phyloP scores from a whole-genome alignment of 129 eudicot species.

The Escallonia herrerae region DNA sequence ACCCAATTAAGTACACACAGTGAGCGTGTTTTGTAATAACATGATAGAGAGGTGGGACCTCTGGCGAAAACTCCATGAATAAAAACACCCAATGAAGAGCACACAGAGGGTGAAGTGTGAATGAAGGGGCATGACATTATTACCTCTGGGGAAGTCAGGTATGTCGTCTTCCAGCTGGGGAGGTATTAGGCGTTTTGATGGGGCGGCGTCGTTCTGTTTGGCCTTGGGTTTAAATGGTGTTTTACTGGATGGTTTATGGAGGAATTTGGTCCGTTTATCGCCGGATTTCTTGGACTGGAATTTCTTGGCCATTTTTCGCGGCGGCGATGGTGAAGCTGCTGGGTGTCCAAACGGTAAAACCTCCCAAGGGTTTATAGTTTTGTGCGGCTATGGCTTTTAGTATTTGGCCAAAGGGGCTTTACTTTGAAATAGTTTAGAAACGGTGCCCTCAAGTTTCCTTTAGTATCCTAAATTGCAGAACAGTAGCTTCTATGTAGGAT shows the following conservation, averaged over 20 bases:
- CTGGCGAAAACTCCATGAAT: not conserved
- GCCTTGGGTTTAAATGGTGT: not conserved
- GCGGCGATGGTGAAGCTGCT: too few relatives aligned
- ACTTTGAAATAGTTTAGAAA: too few relatives aligned
- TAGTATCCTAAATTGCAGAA: too few relatives aligned
- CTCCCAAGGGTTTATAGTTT: conserved; percentile 6
- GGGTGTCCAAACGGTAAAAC: not conserved
- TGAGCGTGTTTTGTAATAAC: too few relatives aligned
- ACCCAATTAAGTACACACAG: not conserved
- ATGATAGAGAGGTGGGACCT: too few relatives aligned
- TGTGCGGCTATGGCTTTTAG: too few relatives aligned
- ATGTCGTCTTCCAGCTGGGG: not conserved
- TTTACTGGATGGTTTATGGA: not conserved
- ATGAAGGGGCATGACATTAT: not conserved
- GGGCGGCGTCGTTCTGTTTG: not conserved
- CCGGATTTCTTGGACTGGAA: too few relatives aligned
- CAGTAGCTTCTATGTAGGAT: too few relatives aligned
- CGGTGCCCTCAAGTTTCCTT: too few relatives aligned
- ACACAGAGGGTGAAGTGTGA: not conserved
- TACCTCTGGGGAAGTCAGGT: not conserved
- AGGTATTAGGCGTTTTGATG: not conserved
- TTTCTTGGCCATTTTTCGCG: too few relatives aligned
- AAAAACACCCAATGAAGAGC: not conserved
- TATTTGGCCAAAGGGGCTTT: too few relatives aligned
- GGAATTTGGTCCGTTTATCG: too few relatives aligned